phyloP scores from a whole-genome alignment of 1,284 basidiomycete genomes.

The Ustilago lituana region DNA sequence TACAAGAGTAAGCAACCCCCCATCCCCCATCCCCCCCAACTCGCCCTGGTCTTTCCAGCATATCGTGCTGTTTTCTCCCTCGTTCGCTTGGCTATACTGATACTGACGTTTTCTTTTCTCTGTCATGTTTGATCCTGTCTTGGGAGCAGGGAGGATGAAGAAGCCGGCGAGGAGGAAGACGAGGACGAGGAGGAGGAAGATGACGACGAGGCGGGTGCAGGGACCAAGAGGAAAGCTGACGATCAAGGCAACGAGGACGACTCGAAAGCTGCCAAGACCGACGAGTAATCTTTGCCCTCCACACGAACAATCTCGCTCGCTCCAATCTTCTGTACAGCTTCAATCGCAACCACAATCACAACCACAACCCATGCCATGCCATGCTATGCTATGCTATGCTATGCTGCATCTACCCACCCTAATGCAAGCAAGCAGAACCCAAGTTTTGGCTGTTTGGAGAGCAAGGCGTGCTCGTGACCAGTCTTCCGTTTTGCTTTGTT shows the following conservation, averaged over 20 bases:
- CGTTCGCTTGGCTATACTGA: no score
- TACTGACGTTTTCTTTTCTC: no score
- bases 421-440: no score
- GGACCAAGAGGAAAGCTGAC: slow-evolving; percentile 44
- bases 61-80: neutral
- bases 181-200: slow-evolving; percentile 34
- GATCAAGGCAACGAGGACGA: slow-evolving; percentile 47
- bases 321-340: no score
- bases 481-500: no score
- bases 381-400: no score
- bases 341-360: no score
- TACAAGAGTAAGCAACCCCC: slow-evolving; percentile 18
- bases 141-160: slow-evolving; percentile 16
- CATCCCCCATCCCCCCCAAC: neutral
- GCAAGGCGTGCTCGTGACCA: no score
- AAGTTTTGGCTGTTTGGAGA: no score
- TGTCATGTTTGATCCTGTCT: neutral
- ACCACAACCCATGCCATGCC: no score
- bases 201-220: slow-evolving; percentile 15
- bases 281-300: slow-evolving; percentile 4
- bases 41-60: neutral
- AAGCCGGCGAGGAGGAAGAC: slow-evolving; percentile 13
- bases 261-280: slow-evolving; percentile 42
- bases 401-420: no score
- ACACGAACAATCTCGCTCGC: neutral